Conservation (phyloP, 768 basidiomycete genomes). For the Floccularia luteovirens region DNA sequence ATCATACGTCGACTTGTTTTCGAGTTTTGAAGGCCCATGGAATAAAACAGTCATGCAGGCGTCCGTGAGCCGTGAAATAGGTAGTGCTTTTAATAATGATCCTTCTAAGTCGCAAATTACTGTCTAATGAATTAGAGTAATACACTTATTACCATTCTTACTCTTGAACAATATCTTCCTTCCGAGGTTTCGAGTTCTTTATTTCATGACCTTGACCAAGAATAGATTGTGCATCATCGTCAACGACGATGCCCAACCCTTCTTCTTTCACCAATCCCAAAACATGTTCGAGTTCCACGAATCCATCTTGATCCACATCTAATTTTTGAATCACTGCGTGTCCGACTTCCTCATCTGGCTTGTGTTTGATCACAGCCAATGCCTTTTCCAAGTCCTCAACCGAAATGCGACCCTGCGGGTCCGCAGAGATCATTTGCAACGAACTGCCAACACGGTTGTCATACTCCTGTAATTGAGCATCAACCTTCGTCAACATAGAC, state of each 20-base stretch:
- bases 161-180: constrained; percentile 93
- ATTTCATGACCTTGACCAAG: constrained; percentile 82
- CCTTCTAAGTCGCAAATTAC: too few species aligned
- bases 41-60: too few species aligned
- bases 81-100: too few species aligned
- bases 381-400: constrained; percentile 87
- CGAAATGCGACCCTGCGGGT: constrained; percentile 83
- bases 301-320: constrained; percentile 94
- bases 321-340: constrained; percentile 85
- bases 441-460: constrained; percentile 82
- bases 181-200: constrained; percentile 75
- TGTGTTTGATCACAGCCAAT: constrained; percentile 88
- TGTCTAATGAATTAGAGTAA: too few species aligned
- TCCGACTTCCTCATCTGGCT: constrained; percentile 84
- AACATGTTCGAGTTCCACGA: constrained; percentile 92
- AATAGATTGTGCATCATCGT: constrained; percentile 77
- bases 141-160: constrained; percentile 13
- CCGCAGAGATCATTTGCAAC: constrained; percentile 79
- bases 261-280: constrained; percentile 83
- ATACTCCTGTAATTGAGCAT: constrained; percentile 86
- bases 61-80: too few species aligned
- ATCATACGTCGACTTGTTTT: too few species aligned
- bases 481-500: constrained; percentile 92
- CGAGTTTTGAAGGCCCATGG: too few species aligned
- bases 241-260: constrained; percentile 78